Percentiles rank a stretch among this genome's conserved stretches.
phyloP scores from a whole-genome alignment of 75 land plant genomes.

The Isoetes taiwanensis region DNA sequence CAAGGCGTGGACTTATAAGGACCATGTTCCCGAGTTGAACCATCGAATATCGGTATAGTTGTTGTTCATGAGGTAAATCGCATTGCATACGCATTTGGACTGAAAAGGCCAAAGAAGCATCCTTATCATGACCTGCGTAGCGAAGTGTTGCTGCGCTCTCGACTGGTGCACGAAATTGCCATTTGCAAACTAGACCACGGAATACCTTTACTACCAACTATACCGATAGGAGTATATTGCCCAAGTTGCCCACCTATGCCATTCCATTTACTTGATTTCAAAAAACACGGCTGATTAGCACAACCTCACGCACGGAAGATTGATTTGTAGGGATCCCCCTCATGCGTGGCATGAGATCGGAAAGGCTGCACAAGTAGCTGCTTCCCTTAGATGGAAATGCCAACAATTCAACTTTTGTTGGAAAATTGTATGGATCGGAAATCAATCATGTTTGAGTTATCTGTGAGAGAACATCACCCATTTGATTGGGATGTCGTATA shows the following conservation, averaged over 20 bases:
- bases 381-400: conserved; percentile 6
- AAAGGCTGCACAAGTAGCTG: neutral
- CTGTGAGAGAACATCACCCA: too few relatives aligned
- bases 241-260: conserved; percentile 4
- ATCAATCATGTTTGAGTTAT: neutral
- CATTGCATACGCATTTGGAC: conserved; percentile 19
- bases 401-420: neutral
- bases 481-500: neutral
- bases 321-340: neutral
- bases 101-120: neutral
- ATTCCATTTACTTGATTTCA: conserved; percentile 12
- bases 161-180: conserved; percentile 4
- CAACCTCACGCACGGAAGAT: conserved; percentile 1
- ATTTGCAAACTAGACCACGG: neutral
- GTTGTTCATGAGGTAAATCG: conserved; percentile 16
- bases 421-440: conserved; percentile 6
- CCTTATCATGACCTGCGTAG: neutral
- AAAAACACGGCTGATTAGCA: neutral
- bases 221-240: conserved; percentile 6
- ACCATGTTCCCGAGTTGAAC: conserved; percentile 6
- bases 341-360: conserved; percentile 4
- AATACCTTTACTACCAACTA: neutral
- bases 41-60: conserved; percentile 9
- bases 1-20: too few relatives aligned
- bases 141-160: neutral